These are phyloP conservation scores for Trichoderma sp. DNA, from an alignment of 2,329 filamentous ascomycete species.

Conservation along the genomic window DNA sequence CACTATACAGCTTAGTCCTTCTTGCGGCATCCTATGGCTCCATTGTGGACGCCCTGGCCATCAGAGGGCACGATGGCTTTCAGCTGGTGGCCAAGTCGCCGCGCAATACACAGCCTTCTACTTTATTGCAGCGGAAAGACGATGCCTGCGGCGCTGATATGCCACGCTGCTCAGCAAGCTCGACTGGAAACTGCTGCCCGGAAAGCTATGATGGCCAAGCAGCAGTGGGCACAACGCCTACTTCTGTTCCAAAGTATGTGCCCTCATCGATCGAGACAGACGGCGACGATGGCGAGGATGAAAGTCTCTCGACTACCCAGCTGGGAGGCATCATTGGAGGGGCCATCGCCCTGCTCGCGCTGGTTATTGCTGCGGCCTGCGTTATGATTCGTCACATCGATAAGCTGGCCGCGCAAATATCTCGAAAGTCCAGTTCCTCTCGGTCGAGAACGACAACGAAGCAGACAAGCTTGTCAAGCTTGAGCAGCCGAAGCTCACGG, in stretches of 20 bases:
- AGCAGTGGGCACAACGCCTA: constrained; percentile 47
- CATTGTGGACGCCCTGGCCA: constrained; percentile 33
- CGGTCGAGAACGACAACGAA: constrained; percentile 29
- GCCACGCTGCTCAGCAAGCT: constrained; percentile 43
- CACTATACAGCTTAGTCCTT: neutral
- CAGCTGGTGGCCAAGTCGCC: constrained; percentile 39
- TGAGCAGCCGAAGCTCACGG: constrained; percentile 2
- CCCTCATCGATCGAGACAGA: constrained; percentile 30
- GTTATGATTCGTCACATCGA: constrained; percentile 56
- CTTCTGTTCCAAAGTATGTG: constrained; percentile 47
- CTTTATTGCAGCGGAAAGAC: constrained; percentile 15
- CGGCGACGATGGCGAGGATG: constrained; percentile 33
- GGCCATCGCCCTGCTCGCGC: constrained; percentile 50
- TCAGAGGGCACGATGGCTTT: constrained; percentile 38
- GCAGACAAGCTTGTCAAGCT: constrained; percentile 3
- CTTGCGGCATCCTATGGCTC: neutral
- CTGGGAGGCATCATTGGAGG: constrained; percentile 59
- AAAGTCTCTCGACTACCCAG: constrained; percentile 45
- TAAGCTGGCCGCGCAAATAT: constrained; percentile 47
- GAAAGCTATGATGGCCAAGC: constrained; percentile 45
- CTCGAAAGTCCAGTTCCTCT: constrained; percentile 37
- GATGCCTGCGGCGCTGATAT: constrained; percentile 36
- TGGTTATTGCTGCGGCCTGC: constrained; percentile 51
- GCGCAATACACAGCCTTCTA: constrained; percentile 32
- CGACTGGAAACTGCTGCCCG: constrained; percentile 54